phyloP scores from a whole-genome alignment of 345 rosid species.

The Populus nigra region DNA sequence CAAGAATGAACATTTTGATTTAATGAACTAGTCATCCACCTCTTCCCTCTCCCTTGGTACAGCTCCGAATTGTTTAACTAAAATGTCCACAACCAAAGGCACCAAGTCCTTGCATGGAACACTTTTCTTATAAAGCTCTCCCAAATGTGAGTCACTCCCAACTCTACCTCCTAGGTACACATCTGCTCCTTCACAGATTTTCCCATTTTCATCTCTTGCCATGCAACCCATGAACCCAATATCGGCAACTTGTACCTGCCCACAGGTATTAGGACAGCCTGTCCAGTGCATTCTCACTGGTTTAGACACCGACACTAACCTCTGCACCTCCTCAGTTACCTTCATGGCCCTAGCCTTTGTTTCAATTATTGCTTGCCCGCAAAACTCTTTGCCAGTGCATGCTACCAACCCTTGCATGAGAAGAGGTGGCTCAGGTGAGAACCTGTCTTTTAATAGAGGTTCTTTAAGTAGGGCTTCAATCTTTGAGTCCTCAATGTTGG shows the following conservation, averaged over 20 bases:
- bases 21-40: slow-evolving; percentile 41
- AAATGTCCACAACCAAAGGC: slow-evolving; percentile 71
- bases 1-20: not conserved
- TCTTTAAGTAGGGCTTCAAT: slow-evolving; percentile 64
- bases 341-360: slow-evolving; percentile 84
- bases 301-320: slow-evolving; percentile 57
- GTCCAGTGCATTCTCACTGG: slow-evolving; percentile 97
- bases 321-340: slow-evolving; percentile 80
- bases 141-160: slow-evolving; percentile 86
- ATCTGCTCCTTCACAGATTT: slow-evolving; percentile 72
- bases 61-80: slow-evolving; percentile 77
- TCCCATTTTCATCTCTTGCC: slow-evolving; percentile 78
- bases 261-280: slow-evolving; percentile 90
- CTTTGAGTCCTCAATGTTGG: slow-evolving; percentile 72
- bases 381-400: slow-evolving; percentile 91
- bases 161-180: slow-evolving; percentile 81
- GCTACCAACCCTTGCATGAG: slow-evolving; percentile 86
- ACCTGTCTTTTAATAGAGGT: slow-evolving; percentile 49
- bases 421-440: slow-evolving; percentile 74
- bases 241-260: slow-evolving; percentile 92
- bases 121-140: slow-evolving; percentile 65
- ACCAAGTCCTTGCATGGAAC: slow-evolving; percentile 86
- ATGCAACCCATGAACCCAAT: slow-evolving; percentile 95
- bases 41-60: slow-evolving; percentile 87
- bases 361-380: slow-evolving; percentile 93